Percentiles rank a stretch among this genome's conserved stretches.
Evolutionary conservation across 2,329 filamentous ascomycete genomes (phyloP).

Genomic region (Curvularia lunata): DNA sequence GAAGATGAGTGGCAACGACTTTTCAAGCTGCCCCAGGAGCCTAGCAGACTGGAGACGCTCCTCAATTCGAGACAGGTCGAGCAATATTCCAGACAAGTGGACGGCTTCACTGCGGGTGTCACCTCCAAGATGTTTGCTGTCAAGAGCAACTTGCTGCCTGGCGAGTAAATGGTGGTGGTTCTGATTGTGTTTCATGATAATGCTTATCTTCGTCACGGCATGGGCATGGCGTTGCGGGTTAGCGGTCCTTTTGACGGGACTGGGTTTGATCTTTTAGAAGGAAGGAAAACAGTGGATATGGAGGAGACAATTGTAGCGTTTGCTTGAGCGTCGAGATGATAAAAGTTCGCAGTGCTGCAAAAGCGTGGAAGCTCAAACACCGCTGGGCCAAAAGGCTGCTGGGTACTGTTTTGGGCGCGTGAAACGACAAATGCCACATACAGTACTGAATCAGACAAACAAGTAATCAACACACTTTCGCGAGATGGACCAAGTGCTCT

Average conservation of each 20-base stretch:
- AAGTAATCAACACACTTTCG: slow-evolving; percentile 27
- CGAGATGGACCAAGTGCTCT: slow-evolving; percentile 16
- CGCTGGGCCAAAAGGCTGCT: slow-evolving; percentile 19
- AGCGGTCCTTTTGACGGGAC: slow-evolving; percentile 32
- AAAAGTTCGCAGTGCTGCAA: slow-evolving; percentile 18
- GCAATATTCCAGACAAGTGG: slow-evolving; percentile 96
- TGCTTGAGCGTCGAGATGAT: slow-evolving; percentile 9
- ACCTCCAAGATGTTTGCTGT: slow-evolving; percentile 99
- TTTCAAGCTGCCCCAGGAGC: slow-evolving; percentile 97
- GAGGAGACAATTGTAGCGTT: slow-evolving; percentile 10
- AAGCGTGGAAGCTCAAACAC: slow-evolving; percentile 13
- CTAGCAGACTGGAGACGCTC: slow-evolving; percentile 89
- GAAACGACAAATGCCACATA: slow-evolving; percentile 24
- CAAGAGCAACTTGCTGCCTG: slow-evolving; percentile 70
- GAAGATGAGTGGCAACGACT: slow-evolving; percentile 98
- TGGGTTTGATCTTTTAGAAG: slow-evolving; percentile 29
- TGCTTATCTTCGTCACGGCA: slow-evolving; percentile 46
- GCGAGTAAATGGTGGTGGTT: slow-evolving; percentile 49
- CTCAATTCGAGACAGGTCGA: slow-evolving; percentile 95
- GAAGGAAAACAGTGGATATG: slow-evolving; percentile 16
- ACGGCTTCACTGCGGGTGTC: slow-evolving; percentile 90
- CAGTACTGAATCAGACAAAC: slow-evolving; percentile 38
- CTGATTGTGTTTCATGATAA: slow-evolving; percentile 38
- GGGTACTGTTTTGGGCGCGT: slow-evolving; percentile 25
- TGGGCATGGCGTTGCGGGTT: slow-evolving; percentile 49